Conservation (phyloP, 805 yeast species). For the Candida ficus region DNA sequence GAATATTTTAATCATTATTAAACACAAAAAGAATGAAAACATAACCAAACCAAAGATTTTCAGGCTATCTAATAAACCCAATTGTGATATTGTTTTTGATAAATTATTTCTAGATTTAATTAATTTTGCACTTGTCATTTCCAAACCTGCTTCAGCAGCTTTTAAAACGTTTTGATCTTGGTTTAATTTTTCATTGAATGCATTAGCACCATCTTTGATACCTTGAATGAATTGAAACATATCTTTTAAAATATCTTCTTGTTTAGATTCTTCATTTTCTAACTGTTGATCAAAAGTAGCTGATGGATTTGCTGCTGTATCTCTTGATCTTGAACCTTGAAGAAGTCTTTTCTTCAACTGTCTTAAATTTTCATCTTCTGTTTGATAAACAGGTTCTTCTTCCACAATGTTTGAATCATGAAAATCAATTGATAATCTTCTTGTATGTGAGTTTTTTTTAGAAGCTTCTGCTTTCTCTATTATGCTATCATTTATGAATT, state of each 20-base stretch:
- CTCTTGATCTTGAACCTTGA: slow-evolving; percentile 15
- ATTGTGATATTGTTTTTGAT: slow-evolving; percentile 24
- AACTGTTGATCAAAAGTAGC: slow-evolving; percentile 29
- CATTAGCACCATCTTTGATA: slow-evolving; percentile 35
- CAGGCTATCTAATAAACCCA: slow-evolving; percentile 26
- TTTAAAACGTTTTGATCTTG: slow-evolving; percentile 33
- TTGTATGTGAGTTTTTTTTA: slow-evolving; percentile 5
- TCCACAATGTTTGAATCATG: slow-evolving; percentile 6
- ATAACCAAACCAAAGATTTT: slow-evolving; percentile 23
- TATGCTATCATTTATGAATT: slow-evolving; percentile 7
- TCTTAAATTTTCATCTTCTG: slow-evolving; percentile 26
- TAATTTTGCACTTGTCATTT: slow-evolving; percentile 33
- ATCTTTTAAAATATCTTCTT: slow-evolving; percentile 32
- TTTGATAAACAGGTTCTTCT: slow-evolving; percentile 4
- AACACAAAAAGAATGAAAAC: slow-evolving; percentile 28
- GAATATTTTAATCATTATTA: slow-evolving; percentile 31
- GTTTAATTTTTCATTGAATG: slow-evolving; percentile 34
- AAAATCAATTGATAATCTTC: slow-evolving; percentile 22
- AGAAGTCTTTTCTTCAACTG: slow-evolving; percentile 30
- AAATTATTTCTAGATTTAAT: slow-evolving; percentile 26
- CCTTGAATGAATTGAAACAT: slow-evolving; percentile 34
- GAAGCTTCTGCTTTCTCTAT: slow-evolving; percentile 9
- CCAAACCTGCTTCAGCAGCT: slow-evolving; percentile 38
- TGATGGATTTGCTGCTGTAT: slow-evolving; percentile 6
- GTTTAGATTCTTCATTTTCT: slow-evolving; percentile 31